These are phyloP conservation scores for Elsinoe necatrix DNA, from an alignment of 2,329 filamentous ascomycete species.

Conservation along the genomic window DNA sequence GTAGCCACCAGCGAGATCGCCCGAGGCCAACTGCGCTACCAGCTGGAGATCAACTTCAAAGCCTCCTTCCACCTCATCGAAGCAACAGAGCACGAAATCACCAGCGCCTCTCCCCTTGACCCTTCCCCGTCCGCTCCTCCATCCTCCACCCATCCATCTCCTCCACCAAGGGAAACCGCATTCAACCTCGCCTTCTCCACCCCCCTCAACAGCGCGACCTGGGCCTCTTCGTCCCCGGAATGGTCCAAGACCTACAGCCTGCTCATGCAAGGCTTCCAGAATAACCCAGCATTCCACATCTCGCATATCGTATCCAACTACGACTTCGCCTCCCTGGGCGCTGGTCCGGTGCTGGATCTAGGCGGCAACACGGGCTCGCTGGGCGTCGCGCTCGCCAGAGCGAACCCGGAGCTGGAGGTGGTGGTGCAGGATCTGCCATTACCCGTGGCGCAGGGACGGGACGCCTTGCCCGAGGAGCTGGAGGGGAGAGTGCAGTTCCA, in stretches of 20 bases:
- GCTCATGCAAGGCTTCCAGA: slow-evolving; percentile 35
- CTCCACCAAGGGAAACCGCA: background rate
- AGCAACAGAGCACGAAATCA: background rate
- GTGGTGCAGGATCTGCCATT: slow-evolving; percentile 25
- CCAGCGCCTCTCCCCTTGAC: background rate
- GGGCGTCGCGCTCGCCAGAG: slow-evolving; percentile 33
- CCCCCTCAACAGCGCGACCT: slow-evolving; percentile 2
- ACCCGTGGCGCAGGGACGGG: slow-evolving; percentile 22
- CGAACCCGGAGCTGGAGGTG: slow-evolving; percentile 31
- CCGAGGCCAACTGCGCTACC: background rate
- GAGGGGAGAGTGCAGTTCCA: background rate
- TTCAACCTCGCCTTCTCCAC: slow-evolving; percentile 10
- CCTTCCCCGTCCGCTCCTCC: background rate
- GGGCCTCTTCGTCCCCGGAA: background rate
- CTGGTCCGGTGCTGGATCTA: slow-evolving; percentile 26
- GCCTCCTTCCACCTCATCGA: slow-evolving; percentile 7
- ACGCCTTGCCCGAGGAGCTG: background rate
- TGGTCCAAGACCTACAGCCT: slow-evolving; percentile 18
- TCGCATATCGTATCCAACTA: slow-evolving; percentile 59
- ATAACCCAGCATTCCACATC: slow-evolving; percentile 55
- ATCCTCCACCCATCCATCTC: no score
- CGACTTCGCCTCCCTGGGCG: slow-evolving; percentile 52
- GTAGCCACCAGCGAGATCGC: slow-evolving; percentile 6
- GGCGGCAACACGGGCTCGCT: slow-evolving; percentile 24
- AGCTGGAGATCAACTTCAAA: slow-evolving; percentile 2